Evolutionary conservation across 1,284 basidiomycete genomes (phyloP), one percentile per base, ranked within the genome.

Genomic region (Wallemia ichthyophaga): DNA sequence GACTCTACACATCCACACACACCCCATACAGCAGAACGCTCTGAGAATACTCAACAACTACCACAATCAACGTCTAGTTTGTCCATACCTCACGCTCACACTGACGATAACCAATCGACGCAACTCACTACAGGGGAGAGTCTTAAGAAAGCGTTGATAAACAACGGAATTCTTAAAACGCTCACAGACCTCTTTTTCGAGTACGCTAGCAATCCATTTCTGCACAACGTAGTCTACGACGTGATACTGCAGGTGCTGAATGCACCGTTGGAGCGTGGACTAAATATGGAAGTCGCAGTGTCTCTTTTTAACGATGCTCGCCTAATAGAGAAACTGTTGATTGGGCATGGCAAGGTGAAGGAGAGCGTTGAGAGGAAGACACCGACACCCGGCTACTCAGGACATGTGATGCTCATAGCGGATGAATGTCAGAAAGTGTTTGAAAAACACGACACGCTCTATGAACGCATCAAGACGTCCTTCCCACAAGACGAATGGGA

Each of bases 191-290:
- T 96, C 37, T 96, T 98, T 74, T 95, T 96, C 68, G 80, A 85
- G 62, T 94, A 83, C 66, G 88, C 89, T 0, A 89, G 87, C 83
- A 96, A 98, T 73, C 96, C 98, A 68, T 96, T 98, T 68, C 72
- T 98, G 53, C 94, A 99, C 69, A 91, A 88, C 65, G 83, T 92
- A 17, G 88, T 95, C 19, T 98, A 98, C 68, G 94, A 98, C 69
- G 75, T 96, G 58, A 75, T 98, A 1, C 92, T 96, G 68, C 94
- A 98, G 69, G 83, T 95, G 57, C 76, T 99, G 62, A 92, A 85
- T 15, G 89, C 89, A 17, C 76, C 79, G 31, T 74, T 87, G 33
- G 80, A 86, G 26, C 74, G 73, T 25, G 82, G 83, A 1, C 74
- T 78, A 60, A 92, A 89, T 66, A 78, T 83, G 56, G 81, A 88